These are phyloP conservation scores for Herpetomonas samuelpessoai DNA, from an alignment of 208 protist genomes.

Conservation along the genomic window DNA sequence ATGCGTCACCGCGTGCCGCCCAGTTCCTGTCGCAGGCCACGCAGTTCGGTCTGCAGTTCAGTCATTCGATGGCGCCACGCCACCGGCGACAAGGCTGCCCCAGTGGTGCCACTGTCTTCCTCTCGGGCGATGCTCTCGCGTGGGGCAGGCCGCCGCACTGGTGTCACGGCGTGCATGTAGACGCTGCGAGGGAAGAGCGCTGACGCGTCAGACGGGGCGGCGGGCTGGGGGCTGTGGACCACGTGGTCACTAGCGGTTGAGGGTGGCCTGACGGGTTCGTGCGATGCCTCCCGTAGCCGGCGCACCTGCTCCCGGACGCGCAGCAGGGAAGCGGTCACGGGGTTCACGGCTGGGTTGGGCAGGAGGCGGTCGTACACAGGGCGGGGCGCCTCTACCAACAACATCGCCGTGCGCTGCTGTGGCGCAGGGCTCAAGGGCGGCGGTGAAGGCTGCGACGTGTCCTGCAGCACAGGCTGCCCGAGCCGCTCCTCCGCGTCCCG, in stretches of 20 bases:
- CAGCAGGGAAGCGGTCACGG: conserved; percentile 38
- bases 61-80: conserved; percentile 51
- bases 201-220: neutral
- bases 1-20: no score
- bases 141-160: neutral
- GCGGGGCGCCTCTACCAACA: neutral
- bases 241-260: conserved; percentile 3
- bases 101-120: no score
- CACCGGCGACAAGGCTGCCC: neutral
- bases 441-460: no score
- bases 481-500: neutral
- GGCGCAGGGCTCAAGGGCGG: neutral
- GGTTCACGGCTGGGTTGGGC: conserved; percentile 26
- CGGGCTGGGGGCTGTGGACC: neutral
- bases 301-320: conserved; percentile 50
- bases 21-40: no score
- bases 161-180: conserved; percentile 3
- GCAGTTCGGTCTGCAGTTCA: conserved; percentile 50
- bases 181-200: neutral
- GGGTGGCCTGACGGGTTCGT: conserved; percentile 15
- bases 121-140: conserved; percentile 1
- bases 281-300: conserved; percentile 33
- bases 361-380: conserved; percentile 36
- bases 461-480: neutral
- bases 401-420: neutral